Base-by-base conservation (phyloP, 2,329 filamentous ascomycete genomes). In the Paracoccidioides lutzii region DNA sequence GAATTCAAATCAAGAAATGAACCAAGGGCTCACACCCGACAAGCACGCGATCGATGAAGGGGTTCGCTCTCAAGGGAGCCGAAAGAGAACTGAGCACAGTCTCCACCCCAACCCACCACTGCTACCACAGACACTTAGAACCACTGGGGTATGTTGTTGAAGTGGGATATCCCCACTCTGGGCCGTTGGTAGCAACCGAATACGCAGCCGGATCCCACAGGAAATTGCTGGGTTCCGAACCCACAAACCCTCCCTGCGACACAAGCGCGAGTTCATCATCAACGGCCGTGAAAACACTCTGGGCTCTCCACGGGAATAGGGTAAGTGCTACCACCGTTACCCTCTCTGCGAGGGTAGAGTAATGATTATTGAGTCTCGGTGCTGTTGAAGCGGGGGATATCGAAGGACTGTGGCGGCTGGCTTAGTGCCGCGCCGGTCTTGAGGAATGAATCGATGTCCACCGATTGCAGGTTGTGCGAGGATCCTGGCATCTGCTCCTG, bases 361-460 rank as follows among this genome's bases (percentile, higher is more conserved):
- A 52, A 22, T 28, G 7, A 40, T 52, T 28, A n/a, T n/a, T n/a
- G n/a, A 52, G 12, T n/a, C 32, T 10, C 28, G 28, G 9, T 15
- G 35, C 22, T 41, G 48, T 28, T 5, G 48, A 40, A 9, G 48
- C 15, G 4, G 49, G 35, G 22, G n/a, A 52, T 42, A 9, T 52
- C 49, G 22, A 52, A 52, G 14, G 35, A 37, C 6, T 52, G 49
- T 9, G 38, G 38, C 8, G 49, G 49, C 49, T 41, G 49, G 38
- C 10, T 52, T 5, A 52, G 33, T 1, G 48, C 48, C 37, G 33
- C 35, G 12, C 49, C 37, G 5, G 49, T 37, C 59, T 73, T 72
- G 54, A 74, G 64, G 60, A 71, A 74, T 46, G 73, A 71, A 55
- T 75, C 72, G 46, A 75, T 73, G 56, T 69, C 69, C 54, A 74